A percentile compares a stretch with the other conserved stretches of the same genome.
Conservation (phyloP, 176 grass and related monocot genomes). For the Oryza punctata region DNA sequence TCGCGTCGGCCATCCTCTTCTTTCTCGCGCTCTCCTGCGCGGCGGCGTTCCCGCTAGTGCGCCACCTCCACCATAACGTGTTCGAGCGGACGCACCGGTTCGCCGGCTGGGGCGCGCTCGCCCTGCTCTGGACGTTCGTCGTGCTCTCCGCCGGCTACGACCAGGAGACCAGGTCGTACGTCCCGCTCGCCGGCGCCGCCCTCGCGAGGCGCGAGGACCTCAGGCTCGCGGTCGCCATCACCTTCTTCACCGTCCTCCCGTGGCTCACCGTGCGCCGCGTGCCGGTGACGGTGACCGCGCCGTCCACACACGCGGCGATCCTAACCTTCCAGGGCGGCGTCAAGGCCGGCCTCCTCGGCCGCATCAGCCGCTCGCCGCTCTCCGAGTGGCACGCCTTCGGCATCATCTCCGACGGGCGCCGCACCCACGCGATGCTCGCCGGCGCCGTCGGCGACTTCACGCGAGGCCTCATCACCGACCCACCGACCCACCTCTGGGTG, state of each 20-base stretch:
- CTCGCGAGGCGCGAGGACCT: constrained; percentile 50
- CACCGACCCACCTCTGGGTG: constrained; percentile 56
- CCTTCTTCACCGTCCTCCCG: constrained; percentile 67
- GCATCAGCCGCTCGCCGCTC: constrained; percentile 75
- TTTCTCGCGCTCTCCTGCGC: constrained; percentile 54
- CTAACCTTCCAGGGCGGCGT: constrained; percentile 62
- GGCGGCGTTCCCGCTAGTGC: constrained; percentile 71
- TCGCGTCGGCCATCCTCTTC: constrained; percentile 53
- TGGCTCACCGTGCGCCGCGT: constrained; percentile 63
- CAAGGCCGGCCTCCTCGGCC: constrained; percentile 57
- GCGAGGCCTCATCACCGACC: constrained; percentile 44
- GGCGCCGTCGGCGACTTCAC: constrained; percentile 84
- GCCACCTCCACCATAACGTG: constrained; percentile 84
- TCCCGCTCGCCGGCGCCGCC: constrained; percentile 4
- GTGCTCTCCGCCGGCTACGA: constrained; percentile 56
- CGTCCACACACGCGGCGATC: constrained; percentile 63
- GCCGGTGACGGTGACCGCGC: constrained; percentile 51
- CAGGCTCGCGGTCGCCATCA: constrained; percentile 59
- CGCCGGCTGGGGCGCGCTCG: constrained; percentile 69
- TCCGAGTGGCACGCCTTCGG: constrained; percentile 87
- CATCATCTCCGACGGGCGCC: constrained; percentile 59
- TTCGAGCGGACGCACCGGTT: constrained; percentile 82
- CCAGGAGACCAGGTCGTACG: constrained; percentile 44
- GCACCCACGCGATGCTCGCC: constrained; percentile 60
- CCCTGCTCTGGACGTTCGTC: constrained; percentile 64